These are phyloP conservation scores for Trichoderma sp. DNA, from an alignment of 2,329 filamentous ascomycete genomes.

Conservation along the genomic window DNA sequence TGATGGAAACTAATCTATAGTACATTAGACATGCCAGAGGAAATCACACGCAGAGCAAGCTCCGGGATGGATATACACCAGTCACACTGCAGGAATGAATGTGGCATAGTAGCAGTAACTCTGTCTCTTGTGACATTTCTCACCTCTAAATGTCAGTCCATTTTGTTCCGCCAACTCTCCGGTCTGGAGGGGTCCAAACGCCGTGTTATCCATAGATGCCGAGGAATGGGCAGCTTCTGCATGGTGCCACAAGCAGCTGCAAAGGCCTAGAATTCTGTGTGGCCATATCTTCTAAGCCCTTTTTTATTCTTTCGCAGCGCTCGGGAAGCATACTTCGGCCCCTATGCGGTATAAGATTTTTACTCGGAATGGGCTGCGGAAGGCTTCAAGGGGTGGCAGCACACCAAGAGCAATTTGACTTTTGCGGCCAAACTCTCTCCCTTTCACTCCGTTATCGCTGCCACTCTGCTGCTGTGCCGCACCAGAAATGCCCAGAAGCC, in stretches of 20 bases:
- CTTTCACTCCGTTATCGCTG: slow-evolving; percentile 17
- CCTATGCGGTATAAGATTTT: neutral
- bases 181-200: slow-evolving; percentile 1
- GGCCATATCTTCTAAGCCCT: neutral
- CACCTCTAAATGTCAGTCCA: neutral
- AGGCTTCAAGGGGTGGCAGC: slow-evolving; percentile 7
- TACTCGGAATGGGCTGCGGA: neutral
- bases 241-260: neutral
- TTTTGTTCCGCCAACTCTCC: neutral
- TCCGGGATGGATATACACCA: neutral
- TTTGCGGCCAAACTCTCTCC: neutral
- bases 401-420: slow-evolving; percentile 3
- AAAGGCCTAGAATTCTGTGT: slow-evolving; percentile 1
- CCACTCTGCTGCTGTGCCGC: slow-evolving; percentile 3
- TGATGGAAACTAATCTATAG: neutral
- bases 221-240: neutral
- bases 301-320: neutral
- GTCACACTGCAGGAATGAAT: neutral
- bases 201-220: neutral
- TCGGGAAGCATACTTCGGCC: neutral
- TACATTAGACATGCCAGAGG: neutral
- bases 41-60: neutral
- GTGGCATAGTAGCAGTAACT: neutral
- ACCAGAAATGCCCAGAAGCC: neutral
- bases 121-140: neutral